phyloP scores from a whole-genome alignment of 2,329 filamentous ascomycete species.

The Aspergillus calidoustus region DNA sequence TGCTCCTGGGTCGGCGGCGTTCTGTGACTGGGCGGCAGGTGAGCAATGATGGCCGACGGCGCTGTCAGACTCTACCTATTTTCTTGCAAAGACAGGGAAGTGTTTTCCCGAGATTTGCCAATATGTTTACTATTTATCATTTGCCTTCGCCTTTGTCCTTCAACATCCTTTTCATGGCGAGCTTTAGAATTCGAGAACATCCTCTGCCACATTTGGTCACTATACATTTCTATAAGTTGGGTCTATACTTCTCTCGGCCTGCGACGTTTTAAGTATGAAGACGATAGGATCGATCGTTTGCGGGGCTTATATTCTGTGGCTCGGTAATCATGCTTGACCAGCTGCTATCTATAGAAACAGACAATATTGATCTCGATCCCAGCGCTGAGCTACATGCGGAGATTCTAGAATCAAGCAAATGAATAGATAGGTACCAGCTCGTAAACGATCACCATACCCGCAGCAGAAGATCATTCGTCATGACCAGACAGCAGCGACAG shows the following conservation, averaged over 20 bases:
- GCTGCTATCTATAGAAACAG: not conserved
- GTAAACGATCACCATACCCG: not conserved
- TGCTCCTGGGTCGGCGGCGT: slow-evolving; percentile 27
- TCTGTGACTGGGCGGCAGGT: slow-evolving; percentile 27
- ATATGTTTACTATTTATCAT: slow-evolving; percentile 16
- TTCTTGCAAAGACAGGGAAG: slow-evolving; percentile 24
- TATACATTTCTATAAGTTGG: not conserved
- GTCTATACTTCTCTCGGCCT: not conserved
- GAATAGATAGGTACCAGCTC: not conserved
- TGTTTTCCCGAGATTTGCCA: not conserved
- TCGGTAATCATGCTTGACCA: not conserved
- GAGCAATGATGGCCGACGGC: slow-evolving; percentile 32
- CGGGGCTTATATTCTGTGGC: not conserved
- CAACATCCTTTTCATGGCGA: slow-evolving; percentile 3
- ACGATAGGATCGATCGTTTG: not conserved
- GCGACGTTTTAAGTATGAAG: not conserved
- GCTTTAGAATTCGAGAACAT: slow-evolving; percentile 4
- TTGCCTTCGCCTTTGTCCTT: slow-evolving; percentile 10
- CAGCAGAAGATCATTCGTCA: slow-evolving; percentile 8
- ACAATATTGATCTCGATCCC: not conserved
- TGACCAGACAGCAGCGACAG: not conserved
- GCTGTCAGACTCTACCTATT: slow-evolving; percentile 25
- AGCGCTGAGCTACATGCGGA: not conserved
- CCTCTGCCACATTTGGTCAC: not conserved
- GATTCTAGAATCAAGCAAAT: not conserved